Conservation (phyloP, 805 yeast species). For the Limtongia smithiae region DNA sequence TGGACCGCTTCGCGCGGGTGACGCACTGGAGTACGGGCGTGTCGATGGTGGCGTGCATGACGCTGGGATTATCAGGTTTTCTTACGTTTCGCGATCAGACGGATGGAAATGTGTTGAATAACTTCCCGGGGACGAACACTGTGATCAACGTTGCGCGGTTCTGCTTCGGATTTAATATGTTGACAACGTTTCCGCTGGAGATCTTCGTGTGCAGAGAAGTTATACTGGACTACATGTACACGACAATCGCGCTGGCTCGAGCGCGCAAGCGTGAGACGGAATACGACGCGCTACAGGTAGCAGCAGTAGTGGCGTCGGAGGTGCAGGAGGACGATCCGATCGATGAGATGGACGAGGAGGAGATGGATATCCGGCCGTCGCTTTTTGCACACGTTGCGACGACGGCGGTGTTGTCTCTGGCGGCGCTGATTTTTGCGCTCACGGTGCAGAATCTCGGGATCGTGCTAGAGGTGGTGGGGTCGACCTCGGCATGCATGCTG, state of each 20-base stretch:
- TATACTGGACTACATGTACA: constrained; percentile 53
- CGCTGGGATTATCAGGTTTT: constrained; percentile 78
- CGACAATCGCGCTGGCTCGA: constrained; percentile 2
- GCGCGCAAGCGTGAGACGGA: too few species aligned
- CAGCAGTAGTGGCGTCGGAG: too few species aligned
- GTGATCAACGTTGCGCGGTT: constrained; percentile 82
- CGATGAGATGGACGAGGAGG: not conserved
- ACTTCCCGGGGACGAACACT: constrained; percentile 71
- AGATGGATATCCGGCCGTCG: constrained; percentile 1
- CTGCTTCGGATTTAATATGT: constrained; percentile 88
- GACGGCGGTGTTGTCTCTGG: constrained; percentile 61
- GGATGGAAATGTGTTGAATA: constrained; percentile 83
- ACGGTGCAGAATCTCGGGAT: constrained; percentile 83
- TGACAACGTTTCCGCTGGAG: constrained; percentile 87
- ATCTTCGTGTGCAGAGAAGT: constrained; percentile 88
- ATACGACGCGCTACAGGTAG: too few species aligned
- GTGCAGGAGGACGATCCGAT: too few species aligned
- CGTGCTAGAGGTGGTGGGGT: constrained; percentile 83
- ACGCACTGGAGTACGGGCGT: constrained; percentile 82
- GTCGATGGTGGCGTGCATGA: constrained; percentile 71
- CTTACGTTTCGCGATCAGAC: constrained; percentile 70
- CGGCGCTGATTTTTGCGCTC: constrained; percentile 72
- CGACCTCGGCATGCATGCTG: constrained; percentile 87
- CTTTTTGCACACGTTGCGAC: constrained; percentile 49
- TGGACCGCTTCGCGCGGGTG: constrained; percentile 67